Conservation (phyloP, 805 yeast species). For the Teunomyces funiuensis region DNA sequence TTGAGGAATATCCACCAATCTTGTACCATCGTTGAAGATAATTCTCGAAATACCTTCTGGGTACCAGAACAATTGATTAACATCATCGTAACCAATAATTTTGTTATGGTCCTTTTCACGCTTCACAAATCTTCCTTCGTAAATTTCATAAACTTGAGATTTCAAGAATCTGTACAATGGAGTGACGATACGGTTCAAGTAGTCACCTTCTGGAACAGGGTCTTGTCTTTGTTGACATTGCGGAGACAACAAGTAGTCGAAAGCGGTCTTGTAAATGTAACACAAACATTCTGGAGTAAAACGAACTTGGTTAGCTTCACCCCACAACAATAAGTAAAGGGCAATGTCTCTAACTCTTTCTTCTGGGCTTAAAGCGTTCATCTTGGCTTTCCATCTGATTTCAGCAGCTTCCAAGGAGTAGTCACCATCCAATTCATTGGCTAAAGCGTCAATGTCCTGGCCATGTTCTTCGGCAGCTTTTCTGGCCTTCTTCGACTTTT, state of each 20-base stretch:
- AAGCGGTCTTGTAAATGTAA: slow-evolving; percentile 93
- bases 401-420: slow-evolving; percentile 81
- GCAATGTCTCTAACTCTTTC: slow-evolving; percentile 81
- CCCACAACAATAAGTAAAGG: slow-evolving; percentile 76
- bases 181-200: slow-evolving; percentile 85
- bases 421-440: slow-evolving; percentile 76
- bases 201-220: slow-evolving; percentile 88
- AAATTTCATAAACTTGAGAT: slow-evolving; percentile 78
- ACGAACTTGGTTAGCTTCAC: slow-evolving; percentile 92
- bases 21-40: slow-evolving; percentile 85
- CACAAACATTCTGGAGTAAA: slow-evolving; percentile 81
- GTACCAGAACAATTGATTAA: slow-evolving; percentile 98
- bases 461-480: slow-evolving; percentile 66
- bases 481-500: slow-evolving; percentile 76
- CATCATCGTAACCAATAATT: slow-evolving; percentile 93
- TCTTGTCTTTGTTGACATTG: slow-evolving; percentile 85
- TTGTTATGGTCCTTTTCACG: slow-evolving; percentile 84
- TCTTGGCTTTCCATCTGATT: slow-evolving; percentile 81
- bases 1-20: slow-evolving; percentile 84
- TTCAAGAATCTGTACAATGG: slow-evolving; percentile 82
- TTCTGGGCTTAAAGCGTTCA: slow-evolving; percentile 70
- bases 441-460: slow-evolving; percentile 59
- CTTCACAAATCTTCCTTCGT: slow-evolving; percentile 78
- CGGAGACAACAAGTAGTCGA: slow-evolving; percentile 84
- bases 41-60: slow-evolving; percentile 98